These are phyloP conservation scores for Aspergillus sp. DNA, from an alignment of 2,329 filamentous ascomycete genomes.

Conservation along the genomic window DNA sequence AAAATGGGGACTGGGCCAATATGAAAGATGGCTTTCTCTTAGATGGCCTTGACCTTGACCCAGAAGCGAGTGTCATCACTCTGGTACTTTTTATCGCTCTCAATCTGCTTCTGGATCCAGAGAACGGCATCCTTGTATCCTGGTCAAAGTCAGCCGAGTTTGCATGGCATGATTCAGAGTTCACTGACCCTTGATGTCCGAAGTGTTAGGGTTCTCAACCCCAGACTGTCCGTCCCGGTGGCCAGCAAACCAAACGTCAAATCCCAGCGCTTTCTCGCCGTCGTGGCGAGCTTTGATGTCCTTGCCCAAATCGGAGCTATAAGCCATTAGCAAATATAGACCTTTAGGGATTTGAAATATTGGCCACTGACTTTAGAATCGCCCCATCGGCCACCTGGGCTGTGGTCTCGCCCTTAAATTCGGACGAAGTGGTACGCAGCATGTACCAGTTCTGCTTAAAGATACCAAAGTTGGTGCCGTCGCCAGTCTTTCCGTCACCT, in stretches of 20 bases:
- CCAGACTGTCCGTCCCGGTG: slow-evolving; percentile 19
- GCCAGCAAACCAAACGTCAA: slow-evolving; percentile 17
- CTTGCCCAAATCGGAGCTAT: slow-evolving; percentile 11
- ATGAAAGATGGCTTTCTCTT: slow-evolving; percentile 1
- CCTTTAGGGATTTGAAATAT: background rate
- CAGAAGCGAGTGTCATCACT: slow-evolving; percentile 26
- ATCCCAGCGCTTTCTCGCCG: slow-evolving; percentile 14
- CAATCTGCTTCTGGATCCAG: slow-evolving; percentile 26
- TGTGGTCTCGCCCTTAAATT: slow-evolving; percentile 15
- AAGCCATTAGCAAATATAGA: background rate
- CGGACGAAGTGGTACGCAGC: slow-evolving; percentile 19
- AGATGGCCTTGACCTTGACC: slow-evolving; percentile 18
- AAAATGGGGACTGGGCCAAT: no score
- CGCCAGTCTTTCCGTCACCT: slow-evolving; percentile 25
- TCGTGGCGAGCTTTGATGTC: slow-evolving; percentile 19
- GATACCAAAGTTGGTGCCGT: slow-evolving; percentile 26
- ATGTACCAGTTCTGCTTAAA: slow-evolving; percentile 31
- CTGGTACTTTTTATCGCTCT: slow-evolving; percentile 13
- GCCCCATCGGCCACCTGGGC: slow-evolving; percentile 20
- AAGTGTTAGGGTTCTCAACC: slow-evolving; percentile 12
- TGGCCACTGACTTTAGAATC: slow-evolving; percentile 18
- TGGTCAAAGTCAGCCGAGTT: background rate
- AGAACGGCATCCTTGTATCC: slow-evolving; percentile 15
- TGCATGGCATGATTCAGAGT: background rate
- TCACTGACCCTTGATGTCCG: slow-evolving; percentile 15